Base-by-base conservation (phyloP, 1,284 basidiomycete genomes). In the Tilletia setariae region DNA sequence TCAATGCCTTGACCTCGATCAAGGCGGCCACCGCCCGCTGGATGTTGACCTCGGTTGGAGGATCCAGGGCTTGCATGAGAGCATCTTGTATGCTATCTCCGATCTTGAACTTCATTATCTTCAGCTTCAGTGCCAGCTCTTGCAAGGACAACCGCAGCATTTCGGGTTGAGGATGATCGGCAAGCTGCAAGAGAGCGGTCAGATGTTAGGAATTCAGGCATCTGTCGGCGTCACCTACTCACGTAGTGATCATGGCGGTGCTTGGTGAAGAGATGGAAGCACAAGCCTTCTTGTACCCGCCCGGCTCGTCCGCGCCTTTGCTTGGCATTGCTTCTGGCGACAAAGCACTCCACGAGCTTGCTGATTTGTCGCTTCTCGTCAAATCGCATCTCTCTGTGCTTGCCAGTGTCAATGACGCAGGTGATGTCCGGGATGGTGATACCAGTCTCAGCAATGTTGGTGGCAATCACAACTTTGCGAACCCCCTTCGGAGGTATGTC, bases 381-480 rank as follows among this genome's bases (percentile, higher is more conserved):
- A 79, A 94, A 98, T 4, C 79, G 75, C 79, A 81, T 79, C 64
- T 71, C 74, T 21, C 72, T 87, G 81, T 98, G 94, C 80, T 93
- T 94, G 63, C 96, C 96, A 0, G 90, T 89, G 82, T 98, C 96
- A 68, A 98, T 94, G 15, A 98, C 96, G 77, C 94, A 95, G 1
- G 95, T 98, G 68, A 98, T 92, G 78, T 99, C 96, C 3, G 95
- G 95, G 69, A 98, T 98, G 0, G 95, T 98, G 70, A 98, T 91
- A 82, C 95, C 95, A 16, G 93, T 96, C 82, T 96, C 93, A 32
- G 91, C 89, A 74, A 92, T 90, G 76, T 91, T 85, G 64, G 85
- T 85, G 16, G 84, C 82, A 56, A 96, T 90, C 44, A 97, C 94
- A 76, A 97, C 94, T 84, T 98, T 98, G 64, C 91, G 87, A 2